Evolutionary conservation across 805 yeast genomes (phyloP), one percentile per base, ranked within the genome.

Genomic region (Brettanomyces nanus): DNA sequence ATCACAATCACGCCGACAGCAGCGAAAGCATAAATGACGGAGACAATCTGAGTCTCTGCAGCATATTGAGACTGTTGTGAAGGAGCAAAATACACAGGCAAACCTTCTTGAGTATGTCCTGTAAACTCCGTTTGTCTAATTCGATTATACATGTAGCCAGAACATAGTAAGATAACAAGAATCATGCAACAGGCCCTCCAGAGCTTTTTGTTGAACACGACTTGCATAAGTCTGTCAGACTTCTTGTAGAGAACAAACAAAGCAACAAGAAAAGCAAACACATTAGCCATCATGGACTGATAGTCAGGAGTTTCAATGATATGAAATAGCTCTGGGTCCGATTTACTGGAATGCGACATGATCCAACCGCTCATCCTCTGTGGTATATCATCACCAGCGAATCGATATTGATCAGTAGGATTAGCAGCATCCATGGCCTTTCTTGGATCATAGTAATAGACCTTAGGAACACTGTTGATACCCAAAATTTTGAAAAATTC

Each of bases 81-180:
- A 4, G 68, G 65, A 3, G 56, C 44, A 42, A 71, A 59, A 45
- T 68, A 71, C 6, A 54, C 55, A 3, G 52, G 55, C 2, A 43
- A 38, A 7, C 73, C 73, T 33, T 68, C 56, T 6, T 46, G 51
- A 19, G 54, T 59, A 25, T 64, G 68, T 46, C 70, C 69, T 30
- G 80, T 66, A 54, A 80, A 84, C 22, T 70, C 87, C 5, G 80
- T 69, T 28, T 73, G 72, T 59, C 97, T 76, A 45, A 92, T 92
- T 47, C 75, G 73, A 58, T 86, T 89, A 71, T 77, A 92, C 98
- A 92, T 92, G 62, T 87, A 83, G 14, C 98, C 98, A 6, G 90
- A 68, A 34, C 74, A 77, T 67, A 89, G 84, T 48, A 87, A 62
- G 42, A 89, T 64, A 27, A 85, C 71, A 15, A 73, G 49, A 40